A percentile compares a stretch with the other conserved stretches of the same genome.
Evolutionary conservation across 441 rosid genomes (phyloP).

Genomic region (Eugenia klotzschiana): DNA sequence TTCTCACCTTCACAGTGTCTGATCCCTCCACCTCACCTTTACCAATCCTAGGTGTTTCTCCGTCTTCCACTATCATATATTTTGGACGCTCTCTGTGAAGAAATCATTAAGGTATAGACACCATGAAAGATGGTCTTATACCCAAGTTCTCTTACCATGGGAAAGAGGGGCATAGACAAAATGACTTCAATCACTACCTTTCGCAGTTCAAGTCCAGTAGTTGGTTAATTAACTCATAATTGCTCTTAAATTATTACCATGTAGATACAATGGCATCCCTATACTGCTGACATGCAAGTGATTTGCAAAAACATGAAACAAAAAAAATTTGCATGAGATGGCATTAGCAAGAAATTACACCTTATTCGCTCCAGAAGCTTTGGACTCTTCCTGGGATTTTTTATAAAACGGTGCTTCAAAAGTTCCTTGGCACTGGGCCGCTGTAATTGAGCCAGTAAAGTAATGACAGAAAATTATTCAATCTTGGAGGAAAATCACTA

Average conservation of each 20-base stretch:
- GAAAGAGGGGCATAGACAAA: not conserved
- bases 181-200: not conserved
- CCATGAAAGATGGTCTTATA: not conserved
- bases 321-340: not conserved
- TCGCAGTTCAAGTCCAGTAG: not conserved
- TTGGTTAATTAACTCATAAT: not conserved
- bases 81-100: conserved; percentile 81
- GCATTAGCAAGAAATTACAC: conserved; percentile 18
- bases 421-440: conserved; percentile 95
- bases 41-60: conserved; percentile 40
- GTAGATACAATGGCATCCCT: not conserved
- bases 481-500: not conserved
- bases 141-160: not conserved
- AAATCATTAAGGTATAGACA: conserved; percentile 1
- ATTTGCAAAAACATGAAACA: not conserved
- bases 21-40: conserved; percentile 36
- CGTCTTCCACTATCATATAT: conserved; percentile 53
- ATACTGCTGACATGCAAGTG: not conserved
- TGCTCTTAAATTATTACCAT: not conserved
- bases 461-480: not conserved
- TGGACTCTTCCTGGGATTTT: conserved; percentile 70
- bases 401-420: conserved; percentile 77
- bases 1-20: conserved; percentile 65
- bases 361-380: conserved; percentile 89
- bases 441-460: conserved; percentile 33